Evolutionary conservation across 805 yeast genomes (phyloP).

Genomic region (Candida dajiaensis): DNA sequence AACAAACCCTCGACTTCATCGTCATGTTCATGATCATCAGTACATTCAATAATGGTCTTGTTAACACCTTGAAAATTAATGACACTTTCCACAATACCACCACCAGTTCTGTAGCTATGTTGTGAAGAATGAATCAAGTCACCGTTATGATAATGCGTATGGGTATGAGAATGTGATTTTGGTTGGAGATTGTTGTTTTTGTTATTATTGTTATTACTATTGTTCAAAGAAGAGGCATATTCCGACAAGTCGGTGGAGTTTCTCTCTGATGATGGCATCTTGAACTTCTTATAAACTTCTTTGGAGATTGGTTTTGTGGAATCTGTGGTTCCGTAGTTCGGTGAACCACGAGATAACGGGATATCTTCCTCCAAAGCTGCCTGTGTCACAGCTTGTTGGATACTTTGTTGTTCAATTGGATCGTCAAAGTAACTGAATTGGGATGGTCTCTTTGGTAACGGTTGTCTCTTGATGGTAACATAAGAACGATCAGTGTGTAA

Average conservation of each 20-base stretch:
- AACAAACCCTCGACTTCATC: background rate
- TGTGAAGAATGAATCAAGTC: slow-evolving; percentile 4
- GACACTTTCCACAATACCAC: slow-evolving; percentile 73
- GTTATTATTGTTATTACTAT: too few relatives aligned
- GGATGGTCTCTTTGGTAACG: slow-evolving; percentile 23
- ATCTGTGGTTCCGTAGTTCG: slow-evolving; percentile 17
- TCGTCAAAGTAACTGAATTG: slow-evolving; percentile 12
- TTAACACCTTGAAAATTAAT: slow-evolving; percentile 80
- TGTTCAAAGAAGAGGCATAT: slow-evolving; percentile 1
- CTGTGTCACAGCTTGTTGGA: slow-evolving; percentile 6
- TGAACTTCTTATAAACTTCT: slow-evolving; percentile 14
- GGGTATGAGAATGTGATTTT: background rate
- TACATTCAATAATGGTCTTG: slow-evolving; percentile 78
- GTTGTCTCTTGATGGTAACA: slow-evolving; percentile 63
- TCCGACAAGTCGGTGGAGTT: slow-evolving; percentile 18
- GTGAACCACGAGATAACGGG: slow-evolving; percentile 15
- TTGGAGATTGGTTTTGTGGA: slow-evolving; percentile 6
- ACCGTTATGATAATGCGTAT: background rate
- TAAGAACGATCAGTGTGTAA: slow-evolving; percentile 56
- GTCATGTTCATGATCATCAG: slow-evolving; percentile 29
- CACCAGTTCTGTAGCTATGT: slow-evolving; percentile 23
- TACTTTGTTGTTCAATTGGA: slow-evolving; percentile 9
- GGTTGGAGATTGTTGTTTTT: background rate
- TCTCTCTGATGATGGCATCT: slow-evolving; percentile 10
- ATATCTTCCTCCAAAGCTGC: background rate